phyloP scores from a whole-genome alignment of 2,329 filamentous ascomycete genomes.

The Ophiostoma sp. region DNA sequence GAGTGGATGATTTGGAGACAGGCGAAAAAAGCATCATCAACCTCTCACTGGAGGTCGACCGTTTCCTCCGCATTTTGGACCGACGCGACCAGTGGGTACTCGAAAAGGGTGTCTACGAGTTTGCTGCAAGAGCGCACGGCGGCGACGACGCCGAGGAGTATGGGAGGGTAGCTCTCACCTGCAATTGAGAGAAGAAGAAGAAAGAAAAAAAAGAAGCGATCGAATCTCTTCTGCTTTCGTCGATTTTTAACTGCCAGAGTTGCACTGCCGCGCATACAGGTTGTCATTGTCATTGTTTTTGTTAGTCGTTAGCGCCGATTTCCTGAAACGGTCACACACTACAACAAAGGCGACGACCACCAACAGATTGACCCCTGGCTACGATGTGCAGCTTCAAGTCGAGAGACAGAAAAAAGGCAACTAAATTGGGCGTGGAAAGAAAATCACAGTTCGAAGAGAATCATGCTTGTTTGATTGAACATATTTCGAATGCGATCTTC shows the following conservation, averaged over 20 bases:
- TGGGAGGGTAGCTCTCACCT: not conserved
- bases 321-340: not conserved
- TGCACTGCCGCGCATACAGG: not conserved
- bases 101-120: not conserved
- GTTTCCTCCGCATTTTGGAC: conserved; percentile 7
- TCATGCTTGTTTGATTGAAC: no score
- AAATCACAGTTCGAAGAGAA: no score
- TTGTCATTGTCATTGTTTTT: not conserved
- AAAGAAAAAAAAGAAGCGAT: not conserved
- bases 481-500: not conserved
- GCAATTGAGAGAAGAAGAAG: not conserved
- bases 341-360: not conserved
- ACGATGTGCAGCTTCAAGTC: not conserved
- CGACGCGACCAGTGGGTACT: not conserved
- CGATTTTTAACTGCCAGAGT: not conserved
- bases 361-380: not conserved
- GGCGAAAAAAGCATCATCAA: not conserved
- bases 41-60: not conserved
- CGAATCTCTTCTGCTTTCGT: not conserved
- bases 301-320: not conserved
- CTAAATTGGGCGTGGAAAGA: not conserved
- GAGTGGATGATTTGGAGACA: not conserved
- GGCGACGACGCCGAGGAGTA: not conserved
- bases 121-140: not conserved
- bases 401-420: not conserved